These are phyloP conservation scores for Globisporangium canariense DNA, from an alignment of 352 stramenopile species.

Conservation along the genomic window DNA sequence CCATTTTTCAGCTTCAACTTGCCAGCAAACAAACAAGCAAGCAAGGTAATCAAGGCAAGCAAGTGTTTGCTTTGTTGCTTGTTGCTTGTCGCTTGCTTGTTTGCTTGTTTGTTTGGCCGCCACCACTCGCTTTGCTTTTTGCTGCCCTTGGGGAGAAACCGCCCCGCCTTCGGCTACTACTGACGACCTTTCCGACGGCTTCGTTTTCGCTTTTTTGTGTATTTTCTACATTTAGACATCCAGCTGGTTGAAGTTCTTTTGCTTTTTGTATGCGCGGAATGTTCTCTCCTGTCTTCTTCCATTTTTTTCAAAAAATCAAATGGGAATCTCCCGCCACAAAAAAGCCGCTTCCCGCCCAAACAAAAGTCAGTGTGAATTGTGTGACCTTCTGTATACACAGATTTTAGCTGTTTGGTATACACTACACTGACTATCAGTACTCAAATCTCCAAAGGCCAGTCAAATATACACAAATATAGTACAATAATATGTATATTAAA, in stretches of 20 bases:
- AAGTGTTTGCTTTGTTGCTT: not conserved
- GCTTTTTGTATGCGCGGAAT: not conserved
- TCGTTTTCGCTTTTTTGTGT: not conserved
- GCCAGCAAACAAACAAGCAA: not conserved
- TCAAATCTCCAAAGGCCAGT: not conserved
- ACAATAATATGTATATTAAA: too few species aligned
- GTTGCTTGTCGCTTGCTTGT: not conserved
- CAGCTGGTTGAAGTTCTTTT: not conserved
- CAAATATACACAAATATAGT: not conserved
- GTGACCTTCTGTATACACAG: not conserved
- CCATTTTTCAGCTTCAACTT: not conserved
- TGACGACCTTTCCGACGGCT: not conserved
- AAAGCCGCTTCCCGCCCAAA: slow-evolving; percentile 1
- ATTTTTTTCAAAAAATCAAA: slow-evolving; percentile 2
- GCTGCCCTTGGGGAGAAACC: not conserved
- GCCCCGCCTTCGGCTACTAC: not conserved
- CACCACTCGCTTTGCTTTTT: not conserved
- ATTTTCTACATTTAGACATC: not conserved
- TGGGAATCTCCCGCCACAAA: not conserved
- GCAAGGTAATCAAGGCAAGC: too few species aligned
- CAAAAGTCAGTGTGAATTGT: not conserved
- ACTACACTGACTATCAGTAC: not conserved
- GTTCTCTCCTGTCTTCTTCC: slow-evolving; percentile 2
- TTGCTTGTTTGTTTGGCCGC: not conserved
- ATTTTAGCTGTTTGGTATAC: not conserved